These are phyloP conservation scores for Saccharata proteae DNA, from an alignment of 2,329 filamentous ascomycete genomes.

Conservation along the genomic window DNA sequence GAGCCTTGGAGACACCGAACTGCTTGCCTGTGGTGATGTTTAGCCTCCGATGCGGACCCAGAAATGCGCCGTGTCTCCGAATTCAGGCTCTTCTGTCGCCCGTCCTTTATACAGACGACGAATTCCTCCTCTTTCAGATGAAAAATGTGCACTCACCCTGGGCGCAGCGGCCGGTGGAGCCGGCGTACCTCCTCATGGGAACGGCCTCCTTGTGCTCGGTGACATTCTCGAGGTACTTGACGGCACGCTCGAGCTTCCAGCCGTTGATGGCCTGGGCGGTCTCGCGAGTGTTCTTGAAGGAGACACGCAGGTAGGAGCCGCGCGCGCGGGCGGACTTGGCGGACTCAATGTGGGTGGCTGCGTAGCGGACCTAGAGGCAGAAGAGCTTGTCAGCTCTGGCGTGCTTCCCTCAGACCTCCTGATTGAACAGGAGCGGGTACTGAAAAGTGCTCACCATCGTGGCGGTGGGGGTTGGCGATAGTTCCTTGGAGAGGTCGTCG, in stretches of 20 bases:
- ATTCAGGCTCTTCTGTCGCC: not conserved
- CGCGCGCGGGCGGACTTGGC: slow-evolving; percentile 94
- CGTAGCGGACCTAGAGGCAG: slow-evolving; percentile 73
- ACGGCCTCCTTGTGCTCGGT: slow-evolving; percentile 94
- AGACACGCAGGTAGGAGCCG: slow-evolving; percentile 97
- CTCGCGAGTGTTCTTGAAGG: slow-evolving; percentile 99
- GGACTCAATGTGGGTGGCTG: slow-evolving; percentile 73
- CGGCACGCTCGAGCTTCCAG: slow-evolving; percentile 92
- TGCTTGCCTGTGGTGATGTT: slow-evolving; percentile 64
- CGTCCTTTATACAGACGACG: not conserved
- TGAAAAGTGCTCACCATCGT: slow-evolving; percentile 28
- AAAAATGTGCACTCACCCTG: slow-evolving; percentile 69
- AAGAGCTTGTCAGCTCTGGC: slow-evolving; percentile 5
- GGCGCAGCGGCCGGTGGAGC: slow-evolving; percentile 86
- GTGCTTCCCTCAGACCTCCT: slow-evolving; percentile 3
- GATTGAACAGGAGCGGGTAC: slow-evolving; percentile 2
- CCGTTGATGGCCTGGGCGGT: slow-evolving; percentile 99
- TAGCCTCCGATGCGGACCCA: slow-evolving; percentile 7
- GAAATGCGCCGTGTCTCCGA: not conserved
- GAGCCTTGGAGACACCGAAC: slow-evolving; percentile 94
- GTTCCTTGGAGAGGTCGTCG: too few relatives aligned
- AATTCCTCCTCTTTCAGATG: not conserved
- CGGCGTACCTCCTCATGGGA: slow-evolving; percentile 95
- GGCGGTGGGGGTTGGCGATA: slow-evolving; percentile 23
- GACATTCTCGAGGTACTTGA: slow-evolving; percentile 97